Conservation (phyloP, 2,329 filamentous ascomycete species). For the Exophiala lecanii-corni region DNA sequence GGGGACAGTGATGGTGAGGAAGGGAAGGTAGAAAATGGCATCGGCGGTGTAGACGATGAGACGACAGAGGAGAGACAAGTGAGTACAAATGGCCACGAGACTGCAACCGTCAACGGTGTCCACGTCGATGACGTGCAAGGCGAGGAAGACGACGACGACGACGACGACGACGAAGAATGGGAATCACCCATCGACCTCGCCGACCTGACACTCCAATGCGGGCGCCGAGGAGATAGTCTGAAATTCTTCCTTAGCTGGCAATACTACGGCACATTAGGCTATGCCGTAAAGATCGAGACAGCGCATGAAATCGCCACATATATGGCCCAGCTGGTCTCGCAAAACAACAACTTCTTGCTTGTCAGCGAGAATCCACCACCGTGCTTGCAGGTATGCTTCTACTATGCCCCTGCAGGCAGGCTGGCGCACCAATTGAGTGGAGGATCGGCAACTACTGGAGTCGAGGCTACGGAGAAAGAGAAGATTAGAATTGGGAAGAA, state of each 20-base stretch:
- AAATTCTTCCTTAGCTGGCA: slow-evolving; percentile 87
- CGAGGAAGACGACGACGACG: slow-evolving; percentile 8
- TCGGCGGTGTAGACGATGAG: too few species aligned
- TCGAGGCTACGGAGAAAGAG: slow-evolving; percentile 31
- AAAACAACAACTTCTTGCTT: slow-evolving; percentile 60
- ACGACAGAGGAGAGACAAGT: neutral
- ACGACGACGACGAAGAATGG: slow-evolving; percentile 25
- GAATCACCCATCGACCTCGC: slow-evolving; percentile 79
- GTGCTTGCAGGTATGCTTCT: slow-evolving; percentile 94
- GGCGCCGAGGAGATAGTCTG: slow-evolving; percentile 74
- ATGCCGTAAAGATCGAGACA: slow-evolving; percentile 62
- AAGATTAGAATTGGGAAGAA: slow-evolving; percentile 28
- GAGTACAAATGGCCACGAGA: neutral
- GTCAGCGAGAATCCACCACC: slow-evolving; percentile 73
- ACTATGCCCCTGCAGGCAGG: slow-evolving; percentile 61
- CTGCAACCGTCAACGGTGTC: slow-evolving; percentile 6
- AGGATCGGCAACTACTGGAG: neutral
- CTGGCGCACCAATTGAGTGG: slow-evolving; percentile 37
- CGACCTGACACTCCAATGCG: slow-evolving; percentile 89
- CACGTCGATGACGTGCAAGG: slow-evolving; percentile 5
- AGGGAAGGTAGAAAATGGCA: too few species aligned
- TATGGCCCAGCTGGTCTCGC: slow-evolving; percentile 57
- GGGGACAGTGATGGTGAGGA: slow-evolving; percentile 31
- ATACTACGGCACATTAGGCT: slow-evolving; percentile 77
- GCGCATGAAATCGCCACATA: slow-evolving; percentile 69